Evolutionary conservation across 2,329 filamentous ascomycete genomes (phyloP).

Genomic region (Diaporthe aspalathi): DNA sequence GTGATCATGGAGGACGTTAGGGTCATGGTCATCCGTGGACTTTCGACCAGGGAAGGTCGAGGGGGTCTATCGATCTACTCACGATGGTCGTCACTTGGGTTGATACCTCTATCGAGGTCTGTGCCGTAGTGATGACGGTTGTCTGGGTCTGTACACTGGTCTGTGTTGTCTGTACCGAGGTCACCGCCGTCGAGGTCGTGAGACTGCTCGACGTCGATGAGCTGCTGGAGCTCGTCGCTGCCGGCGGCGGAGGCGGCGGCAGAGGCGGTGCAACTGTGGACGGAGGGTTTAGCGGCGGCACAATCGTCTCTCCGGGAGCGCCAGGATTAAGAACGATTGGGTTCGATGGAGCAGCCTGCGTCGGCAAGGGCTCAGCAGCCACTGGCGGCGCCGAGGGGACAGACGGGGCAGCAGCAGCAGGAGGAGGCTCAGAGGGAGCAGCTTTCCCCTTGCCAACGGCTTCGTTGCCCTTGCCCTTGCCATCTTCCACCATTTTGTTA

Average conservation of each 20-base stretch:
- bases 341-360: slow-evolving; percentile 8
- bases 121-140: slow-evolving; percentile 1
- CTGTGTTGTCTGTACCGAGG: slow-evolving; percentile 17
- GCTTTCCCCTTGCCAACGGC: slow-evolving; percentile 1
- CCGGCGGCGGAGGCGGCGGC: neutral
- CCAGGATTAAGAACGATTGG: slow-evolving; percentile 15
- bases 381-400: neutral
- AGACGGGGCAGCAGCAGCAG: neutral
- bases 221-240: neutral
- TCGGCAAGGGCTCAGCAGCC: slow-evolving; percentile 8
- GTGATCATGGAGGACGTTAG: slow-evolving; percentile 12
- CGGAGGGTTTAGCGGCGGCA: slow-evolving; percentile 26
- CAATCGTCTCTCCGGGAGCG: slow-evolving; percentile 5
- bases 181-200: slow-evolving; percentile 20
- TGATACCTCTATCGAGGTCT: slow-evolving; percentile 8
- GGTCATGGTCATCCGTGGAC: neutral
- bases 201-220: slow-evolving; percentile 6
- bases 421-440: neutral
- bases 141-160: slow-evolving; percentile 21
- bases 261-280: slow-evolving; percentile 21
- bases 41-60: neutral
- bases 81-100: slow-evolving; percentile 25
- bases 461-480: slow-evolving; percentile 9
- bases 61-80: slow-evolving; percentile 1
- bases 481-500: slow-evolving; percentile 21